Evolutionary conservation across 2,329 filamentous ascomycete species (phyloP), one percentile per base, ranked within the genome.

Genomic region (Acrocalymma vagum): DNA sequence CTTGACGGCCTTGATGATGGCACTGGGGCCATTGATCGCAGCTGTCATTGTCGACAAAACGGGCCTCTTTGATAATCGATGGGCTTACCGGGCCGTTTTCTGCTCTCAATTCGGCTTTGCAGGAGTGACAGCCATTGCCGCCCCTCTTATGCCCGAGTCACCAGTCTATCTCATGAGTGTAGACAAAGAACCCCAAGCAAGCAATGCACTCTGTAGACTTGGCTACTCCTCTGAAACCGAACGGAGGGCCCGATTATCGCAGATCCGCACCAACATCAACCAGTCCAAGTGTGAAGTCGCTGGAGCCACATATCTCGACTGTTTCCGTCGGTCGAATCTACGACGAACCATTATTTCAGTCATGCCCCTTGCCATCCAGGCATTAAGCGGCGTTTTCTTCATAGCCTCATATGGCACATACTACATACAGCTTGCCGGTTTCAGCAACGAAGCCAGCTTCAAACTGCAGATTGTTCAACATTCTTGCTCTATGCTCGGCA

Each of bases 261-360:
- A 35, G 26, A 53, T 55, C 15, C 49, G 57, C 22, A 38, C 43
- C 24, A 70, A 65, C 0, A 55, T 72, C 9, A 58, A 70, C 14
- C 50, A 69, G 35, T 45, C 67, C 9, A 51, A 52, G 24, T 22
- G 35, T 22, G 68, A 74, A 45, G 47, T 41, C 29, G 73, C 74
- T 7, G 88, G 88, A 27, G 81, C 86, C 6, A 84, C 79, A 31
- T 94, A 92, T 67, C 70, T 80, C 55, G 89, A 94, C 65, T 95
- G 89, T 72, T 93, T 94, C 78, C 84, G 79, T 65, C 87, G 88
- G 9, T 79, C 80, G n/a, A 84, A 94, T 62, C 75, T 85, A 32
- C 85, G 90, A 39, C 82, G 90, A 14, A 94, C 89, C 3, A 88
- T 87, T 60, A 83, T 85, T 48, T 75, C 80, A 17, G 78, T 77